Percentiles rank a stretch among this genome's conserved stretches.
These are phyloP conservation scores for Pyrenophora seminiperda DNA, from an alignment of 2,329 filamentous ascomycete genomes.

Conservation along the genomic window DNA sequence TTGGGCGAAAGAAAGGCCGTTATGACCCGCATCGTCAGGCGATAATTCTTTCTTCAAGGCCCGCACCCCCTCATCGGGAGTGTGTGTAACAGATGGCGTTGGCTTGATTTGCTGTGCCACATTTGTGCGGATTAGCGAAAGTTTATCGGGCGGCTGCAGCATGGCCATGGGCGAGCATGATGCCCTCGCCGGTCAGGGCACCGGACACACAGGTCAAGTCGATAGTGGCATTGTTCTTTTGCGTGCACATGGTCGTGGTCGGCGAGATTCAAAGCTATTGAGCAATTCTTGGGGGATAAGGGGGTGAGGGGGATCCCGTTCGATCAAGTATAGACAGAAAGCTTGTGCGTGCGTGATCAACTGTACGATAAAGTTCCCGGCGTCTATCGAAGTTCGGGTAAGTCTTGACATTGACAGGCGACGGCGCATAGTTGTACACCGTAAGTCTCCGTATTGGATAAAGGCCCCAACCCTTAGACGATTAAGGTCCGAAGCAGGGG, in stretches of 20 bases:
- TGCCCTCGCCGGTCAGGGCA: slow-evolving; percentile 13
- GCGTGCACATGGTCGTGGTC: slow-evolving; percentile 8
- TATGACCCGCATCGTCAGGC: slow-evolving; percentile 18
- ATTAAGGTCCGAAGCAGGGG: slow-evolving; percentile 20
- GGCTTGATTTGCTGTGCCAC: slow-evolving; percentile 29
- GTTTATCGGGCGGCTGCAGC: slow-evolving; percentile 14
- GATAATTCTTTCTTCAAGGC: slow-evolving; percentile 9
- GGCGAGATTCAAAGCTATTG: slow-evolving; percentile 10
- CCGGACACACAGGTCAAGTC: slow-evolving; percentile 18
- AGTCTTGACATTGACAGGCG: slow-evolving; percentile 33
- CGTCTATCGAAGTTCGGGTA: slow-evolving; percentile 23
- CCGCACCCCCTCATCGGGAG: slow-evolving; percentile 11
- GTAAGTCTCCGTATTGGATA: slow-evolving; percentile 23
- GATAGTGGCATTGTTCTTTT: slow-evolving; percentile 24
- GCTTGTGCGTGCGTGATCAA: not conserved
- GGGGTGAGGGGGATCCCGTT: slow-evolving; percentile 16
- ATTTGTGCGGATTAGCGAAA: slow-evolving; percentile 20
- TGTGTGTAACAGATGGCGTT: slow-evolving; percentile 10
- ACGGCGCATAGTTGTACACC: too few species aligned
- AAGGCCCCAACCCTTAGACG: slow-evolving; percentile 12
- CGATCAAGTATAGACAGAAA: slow-evolving; percentile 1
- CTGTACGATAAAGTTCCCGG: slow-evolving; percentile 18
- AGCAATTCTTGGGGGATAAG: slow-evolving; percentile 8
- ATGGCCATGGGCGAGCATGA: slow-evolving; percentile 7
- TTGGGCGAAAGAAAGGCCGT: slow-evolving; percentile 15